These are phyloP conservation scores for Aphanomyces euteiches DNA, from an alignment of 352 stramenopile species.

Conservation along the genomic window DNA sequence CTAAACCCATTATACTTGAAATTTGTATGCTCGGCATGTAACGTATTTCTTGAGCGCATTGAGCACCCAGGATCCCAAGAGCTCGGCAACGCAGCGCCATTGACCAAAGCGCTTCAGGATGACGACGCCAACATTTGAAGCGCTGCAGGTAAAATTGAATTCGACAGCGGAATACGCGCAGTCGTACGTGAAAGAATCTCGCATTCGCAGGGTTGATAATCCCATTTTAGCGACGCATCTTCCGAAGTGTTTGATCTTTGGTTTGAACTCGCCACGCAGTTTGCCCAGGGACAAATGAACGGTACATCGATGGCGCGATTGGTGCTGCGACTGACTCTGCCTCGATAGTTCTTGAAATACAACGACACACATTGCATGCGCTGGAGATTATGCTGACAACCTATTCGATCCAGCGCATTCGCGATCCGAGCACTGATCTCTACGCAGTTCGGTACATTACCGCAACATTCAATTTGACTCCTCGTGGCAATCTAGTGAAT, in stretches of 20 bases:
- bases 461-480: neutral
- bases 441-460: slow-evolving; percentile 18
- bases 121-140: neutral
- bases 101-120: neutral
- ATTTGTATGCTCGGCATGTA: too few species aligned
- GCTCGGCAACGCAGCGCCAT: too few species aligned
- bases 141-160: neutral
- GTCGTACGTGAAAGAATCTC: neutral
- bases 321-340: neutral
- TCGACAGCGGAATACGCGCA: slow-evolving; percentile 22
- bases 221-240: neutral
- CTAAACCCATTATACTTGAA: too few species aligned
- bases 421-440: slow-evolving; percentile 18
- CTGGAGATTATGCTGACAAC: slow-evolving; percentile 11
- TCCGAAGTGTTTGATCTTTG: slow-evolving; percentile 8
- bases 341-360: slow-evolving; percentile 1
- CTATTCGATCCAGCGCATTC: slow-evolving; percentile 8
- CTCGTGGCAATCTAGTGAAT: neutral
- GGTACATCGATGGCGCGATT: neutral
- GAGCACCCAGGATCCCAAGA: neutral
- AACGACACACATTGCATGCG: slow-evolving; percentile 3
- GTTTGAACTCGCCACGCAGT: slow-evolving; percentile 9
- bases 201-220: neutral
- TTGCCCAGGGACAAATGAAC: slow-evolving; percentile 7
- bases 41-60: too few species aligned